Conservation (phyloP, 1,284 basidiomycete genomes). For the Irpex sp. region DNA sequence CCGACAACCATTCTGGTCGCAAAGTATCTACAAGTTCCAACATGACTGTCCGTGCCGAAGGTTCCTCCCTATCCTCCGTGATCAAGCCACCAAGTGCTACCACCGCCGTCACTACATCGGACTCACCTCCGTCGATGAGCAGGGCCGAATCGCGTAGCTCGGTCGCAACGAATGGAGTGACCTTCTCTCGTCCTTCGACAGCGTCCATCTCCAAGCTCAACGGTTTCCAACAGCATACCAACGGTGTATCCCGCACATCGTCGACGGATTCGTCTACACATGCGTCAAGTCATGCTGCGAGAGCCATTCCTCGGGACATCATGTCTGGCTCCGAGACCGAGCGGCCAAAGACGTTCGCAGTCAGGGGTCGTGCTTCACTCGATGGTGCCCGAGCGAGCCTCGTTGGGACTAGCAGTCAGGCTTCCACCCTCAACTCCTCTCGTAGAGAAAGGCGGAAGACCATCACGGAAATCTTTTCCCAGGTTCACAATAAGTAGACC, state of each 20-base stretch:
- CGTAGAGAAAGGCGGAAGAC: slow-evolving; percentile 41
- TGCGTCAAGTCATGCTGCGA: slow-evolving; percentile 23
- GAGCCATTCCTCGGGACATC: slow-evolving; percentile 7
- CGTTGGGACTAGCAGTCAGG: slow-evolving; percentile 24
- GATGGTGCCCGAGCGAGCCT: slow-evolving; percentile 33
- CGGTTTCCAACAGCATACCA: slow-evolving; percentile 44
- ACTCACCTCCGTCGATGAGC: slow-evolving; percentile 32
- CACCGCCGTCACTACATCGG: slow-evolving; percentile 53
- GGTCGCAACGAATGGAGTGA: slow-evolving; percentile 35
- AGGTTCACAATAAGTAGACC: slow-evolving; percentile 13
- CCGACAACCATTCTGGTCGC: slow-evolving; percentile 25
- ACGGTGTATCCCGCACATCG: not conserved
- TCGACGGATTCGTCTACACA: slow-evolving; percentile 19
- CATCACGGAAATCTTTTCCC: slow-evolving; percentile 43
- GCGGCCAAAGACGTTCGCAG: slow-evolving; percentile 38
- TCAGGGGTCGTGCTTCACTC: slow-evolving; percentile 41
- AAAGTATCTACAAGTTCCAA: slow-evolving; percentile 45
- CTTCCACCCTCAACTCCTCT: slow-evolving; percentile 31
- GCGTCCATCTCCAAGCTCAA: slow-evolving; percentile 47
- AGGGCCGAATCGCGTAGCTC: slow-evolving; percentile 43
- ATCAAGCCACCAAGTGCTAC: slow-evolving; percentile 55
- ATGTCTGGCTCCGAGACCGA: slow-evolving; percentile 54
- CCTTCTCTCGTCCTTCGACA: slow-evolving; percentile 57
- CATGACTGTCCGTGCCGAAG: slow-evolving; percentile 45
- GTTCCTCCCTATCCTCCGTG: slow-evolving; percentile 30